These are phyloP conservation scores for Ceratobasidium sp. DNA, from an alignment of 1,284 basidiomycete genomes.

Conservation along the genomic window DNA sequence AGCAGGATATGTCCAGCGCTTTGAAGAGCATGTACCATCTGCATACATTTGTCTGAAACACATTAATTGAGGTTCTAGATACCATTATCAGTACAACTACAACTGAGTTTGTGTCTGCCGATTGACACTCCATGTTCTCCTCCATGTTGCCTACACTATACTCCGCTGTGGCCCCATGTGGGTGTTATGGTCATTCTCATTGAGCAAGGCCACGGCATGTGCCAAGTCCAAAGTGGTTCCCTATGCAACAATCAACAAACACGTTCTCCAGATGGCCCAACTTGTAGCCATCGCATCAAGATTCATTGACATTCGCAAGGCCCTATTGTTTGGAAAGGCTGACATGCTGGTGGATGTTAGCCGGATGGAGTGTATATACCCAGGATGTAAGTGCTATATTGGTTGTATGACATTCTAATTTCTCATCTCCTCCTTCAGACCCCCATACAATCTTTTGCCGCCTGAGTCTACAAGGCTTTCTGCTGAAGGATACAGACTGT, in stretches of 20 bases:
- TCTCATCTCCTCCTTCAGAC: neutral
- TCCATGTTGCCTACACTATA: constrained; percentile 58
- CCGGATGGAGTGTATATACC: neutral
- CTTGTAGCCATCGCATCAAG: neutral
- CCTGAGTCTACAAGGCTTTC: neutral
- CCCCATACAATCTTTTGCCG: constrained; percentile 2
- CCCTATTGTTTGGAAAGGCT: neutral
- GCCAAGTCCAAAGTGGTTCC: constrained; percentile 16
- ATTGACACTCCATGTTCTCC: constrained; percentile 58
- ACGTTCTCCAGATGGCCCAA: constrained; percentile 26
- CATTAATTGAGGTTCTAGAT: neutral
- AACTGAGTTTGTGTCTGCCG: constrained; percentile 55
- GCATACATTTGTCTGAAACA: neutral
- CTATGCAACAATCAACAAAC: constrained; percentile 4
- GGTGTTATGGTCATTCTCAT: constrained; percentile 21
- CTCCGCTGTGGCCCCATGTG: constrained; percentile 14
- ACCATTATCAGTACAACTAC: constrained; percentile 57
- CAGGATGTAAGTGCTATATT: neutral
- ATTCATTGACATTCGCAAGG: constrained; percentile 2
- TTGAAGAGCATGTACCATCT: constrained; percentile 49
- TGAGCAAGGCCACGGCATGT: neutral
- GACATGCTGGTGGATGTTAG: neutral
- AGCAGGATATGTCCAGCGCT: constrained; percentile 50
- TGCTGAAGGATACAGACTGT: neutral
- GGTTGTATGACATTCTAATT: neutral